A percentile compares a stretch with the other conserved stretches of the same genome.
Evolutionary conservation across 2,329 filamentous ascomycete species (phyloP).

Genomic region (Trichophyton benhamiae): DNA sequence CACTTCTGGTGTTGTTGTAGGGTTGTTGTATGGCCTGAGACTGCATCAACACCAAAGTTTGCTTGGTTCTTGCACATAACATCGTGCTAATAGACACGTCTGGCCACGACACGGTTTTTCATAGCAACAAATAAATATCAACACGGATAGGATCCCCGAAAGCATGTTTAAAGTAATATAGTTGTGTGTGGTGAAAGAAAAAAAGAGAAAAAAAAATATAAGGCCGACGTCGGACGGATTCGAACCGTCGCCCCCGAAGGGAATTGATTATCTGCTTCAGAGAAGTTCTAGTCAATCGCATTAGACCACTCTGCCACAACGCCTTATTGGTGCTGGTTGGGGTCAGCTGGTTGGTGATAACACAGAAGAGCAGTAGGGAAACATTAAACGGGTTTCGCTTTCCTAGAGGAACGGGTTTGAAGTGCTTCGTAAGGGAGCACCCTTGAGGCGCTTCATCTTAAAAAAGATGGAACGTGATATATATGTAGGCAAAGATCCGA

Average conservation of each 20-base stretch:
- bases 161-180: background rate
- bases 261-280: conserved; percentile 5
- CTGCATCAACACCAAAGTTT: background rate
- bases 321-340: background rate
- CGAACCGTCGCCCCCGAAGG: conserved; percentile 7
- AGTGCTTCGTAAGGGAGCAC: no score
- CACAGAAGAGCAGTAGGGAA: background rate
- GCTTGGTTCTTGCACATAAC: background rate
- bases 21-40: background rate
- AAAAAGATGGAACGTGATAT: no score
- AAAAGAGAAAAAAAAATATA: conserved; percentile 8
- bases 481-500: no score
- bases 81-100: background rate
- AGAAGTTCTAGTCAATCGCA: conserved; percentile 5
- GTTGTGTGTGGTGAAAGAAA: background rate
- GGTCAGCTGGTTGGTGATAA: background rate
- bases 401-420: no score
- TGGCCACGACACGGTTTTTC: no score
- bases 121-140: background rate
- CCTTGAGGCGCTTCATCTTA: no score
- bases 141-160: background rate
- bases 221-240: conserved; percentile 10
- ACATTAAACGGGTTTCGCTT: no score
- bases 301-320: conserved; percentile 8
- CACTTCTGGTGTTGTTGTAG: background rate